Percentiles rank a stretch among this genome's conserved stretches.
Conservation (phyloP, 129 eudicot species). For the Apium graveolens region DNA sequence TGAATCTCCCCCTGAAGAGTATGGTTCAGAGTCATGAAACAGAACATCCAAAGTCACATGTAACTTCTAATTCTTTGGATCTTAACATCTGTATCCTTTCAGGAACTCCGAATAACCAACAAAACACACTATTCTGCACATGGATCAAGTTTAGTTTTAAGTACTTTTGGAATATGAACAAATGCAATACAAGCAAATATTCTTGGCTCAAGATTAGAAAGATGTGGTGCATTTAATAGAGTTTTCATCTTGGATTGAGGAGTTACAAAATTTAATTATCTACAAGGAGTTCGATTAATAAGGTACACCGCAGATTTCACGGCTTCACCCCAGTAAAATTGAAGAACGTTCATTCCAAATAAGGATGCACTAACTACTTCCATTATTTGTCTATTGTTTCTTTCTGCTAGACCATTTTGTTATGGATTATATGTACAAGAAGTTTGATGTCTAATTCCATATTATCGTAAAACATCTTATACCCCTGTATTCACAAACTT, state of each 20-base stretch:
- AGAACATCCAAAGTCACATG: constrained; percentile 12
- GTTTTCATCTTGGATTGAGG: constrained; percentile 6
- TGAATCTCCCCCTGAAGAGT: constrained; percentile 15
- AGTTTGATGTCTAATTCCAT: background rate
- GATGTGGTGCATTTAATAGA: background rate
- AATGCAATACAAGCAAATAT: constrained; percentile 9
- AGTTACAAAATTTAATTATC: background rate
- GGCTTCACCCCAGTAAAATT: background rate
- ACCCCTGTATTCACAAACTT: no score
- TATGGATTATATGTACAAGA: background rate
- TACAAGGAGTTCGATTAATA: background rate
- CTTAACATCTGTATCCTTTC: constrained; percentile 8
- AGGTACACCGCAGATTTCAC: background rate
- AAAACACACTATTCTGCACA: constrained; percentile 8
- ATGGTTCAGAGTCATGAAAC: constrained; percentile 8
- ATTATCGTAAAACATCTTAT: background rate
- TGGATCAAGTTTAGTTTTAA: constrained; percentile 4
- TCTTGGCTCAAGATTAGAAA: constrained; percentile 11
- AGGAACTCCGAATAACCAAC: constrained; percentile 1
- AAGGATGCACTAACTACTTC: background rate
- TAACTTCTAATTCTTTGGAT: constrained; percentile 10
- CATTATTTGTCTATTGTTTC: background rate
- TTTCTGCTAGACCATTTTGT: background rate
- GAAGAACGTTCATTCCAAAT: background rate
- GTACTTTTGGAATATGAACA: constrained; percentile 5